Evolutionary conservation across 1,284 basidiomycete genomes (phyloP), one percentile per base, ranked within the genome.

Genomic region (Phellinidium pouzarii): DNA sequence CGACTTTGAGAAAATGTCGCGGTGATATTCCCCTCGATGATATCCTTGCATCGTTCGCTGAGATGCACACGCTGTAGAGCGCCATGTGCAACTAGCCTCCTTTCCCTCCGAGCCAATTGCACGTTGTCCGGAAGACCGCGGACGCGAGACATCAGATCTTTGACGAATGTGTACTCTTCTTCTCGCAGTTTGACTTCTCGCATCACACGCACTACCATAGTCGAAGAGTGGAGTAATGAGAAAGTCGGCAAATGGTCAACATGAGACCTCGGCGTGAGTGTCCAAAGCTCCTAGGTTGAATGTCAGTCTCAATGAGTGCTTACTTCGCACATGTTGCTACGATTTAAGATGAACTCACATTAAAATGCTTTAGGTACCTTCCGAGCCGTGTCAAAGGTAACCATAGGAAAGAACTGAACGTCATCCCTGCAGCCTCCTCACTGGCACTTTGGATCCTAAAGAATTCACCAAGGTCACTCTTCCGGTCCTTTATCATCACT

Each of bases 171-270:
- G 63, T 91, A 90, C 58, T 92, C 89, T 53, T 91, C 88, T 66
- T 94, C 91, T 17, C 87, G 78, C 3, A 77, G 68, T 64, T 92
- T 93, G 57, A 92, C 87, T 58, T 91, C 88, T 47, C 83, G 81
- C 67, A 95, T 77, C 1, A 85, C 82, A 22, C 79, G 76, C 48
- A 93, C 80, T 31, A 85, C 76, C 57, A 81, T 69, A 53, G 87
- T 81, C 5, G 80, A 83, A 3, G 79, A 77, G 53, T 82, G 77
- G 23, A 85, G 70, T 20, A 93, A 72, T 1, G 81, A 80, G 40
- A 86, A 71, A 0, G 84, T 80, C 0, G 80, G 68, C 22, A 85
- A 62, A 61, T 88, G 81, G 58, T 90, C 87, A 2, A 76, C 69
- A 63, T 93, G 88, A 1, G 66, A 66, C 49, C 77, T 76, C 0